Evolutionary conservation across 1,284 basidiomycete genomes (phyloP), one percentile per base, ranked within the genome.

Genomic region (Hymenochaete sp.): DNA sequence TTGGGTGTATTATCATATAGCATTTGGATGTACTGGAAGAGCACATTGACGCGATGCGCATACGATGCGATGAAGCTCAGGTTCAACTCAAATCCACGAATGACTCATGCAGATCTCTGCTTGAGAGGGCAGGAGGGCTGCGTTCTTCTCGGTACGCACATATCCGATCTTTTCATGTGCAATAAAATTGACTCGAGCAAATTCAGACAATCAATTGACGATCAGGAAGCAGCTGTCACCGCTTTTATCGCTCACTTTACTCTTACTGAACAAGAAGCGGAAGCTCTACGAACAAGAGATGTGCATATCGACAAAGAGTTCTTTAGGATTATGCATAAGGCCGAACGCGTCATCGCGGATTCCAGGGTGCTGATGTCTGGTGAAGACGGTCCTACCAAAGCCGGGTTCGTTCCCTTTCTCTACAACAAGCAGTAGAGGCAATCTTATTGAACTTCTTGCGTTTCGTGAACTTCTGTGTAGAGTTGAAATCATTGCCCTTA

Each of bases 291-390:
- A 0, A 87, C 85, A 2, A 70, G 89, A 22, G 84, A 95, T 32
- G 73, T 92, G 1, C 75, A 81, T 1, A 73, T 95, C 10, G 80
- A 82, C 0, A 60, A 70, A 4, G 67, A 70, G 0, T 82, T 98
- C 55, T 97, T 97, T 59, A 66, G 71, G 1, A 84, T 86, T 0
- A 89, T 98, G 77, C 86, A 92, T 63, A 86, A 86, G 58, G 82
- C 91, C 0, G 81, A 88, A 53, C 67, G 66, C 38, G 95, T 98
- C 49, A 73, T 92, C 25, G 71, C 71, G 22, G 91, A 97, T 58
- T 95, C 93, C 59, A 71, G 81, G 28, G 77, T 92, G 1, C 72
- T 98, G 4, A 81, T 98, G 73, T 73, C 81, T n/a, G 91, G 89
- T 1, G 92, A 93, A 56, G 78, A 85, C 50, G 73, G 82, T 27